A percentile compares a stretch with the other conserved stretches of the same genome.
phyloP scores from a whole-genome alignment of 2,329 filamentous ascomycete genomes.

The Fusarium incarnatum region DNA sequence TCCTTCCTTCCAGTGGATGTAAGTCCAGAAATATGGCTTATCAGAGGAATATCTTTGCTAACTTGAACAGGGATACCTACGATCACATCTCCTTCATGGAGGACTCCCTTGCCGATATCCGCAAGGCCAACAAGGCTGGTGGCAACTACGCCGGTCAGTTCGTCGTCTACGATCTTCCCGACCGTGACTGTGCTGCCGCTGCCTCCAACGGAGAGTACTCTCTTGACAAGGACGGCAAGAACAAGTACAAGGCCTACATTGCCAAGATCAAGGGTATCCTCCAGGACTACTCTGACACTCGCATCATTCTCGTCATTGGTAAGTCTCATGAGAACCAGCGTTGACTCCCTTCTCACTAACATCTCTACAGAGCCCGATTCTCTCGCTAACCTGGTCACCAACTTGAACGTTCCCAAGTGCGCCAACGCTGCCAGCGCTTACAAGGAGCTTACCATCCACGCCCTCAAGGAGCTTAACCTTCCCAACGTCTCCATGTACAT shows the following conservation, averaged over 20 bases:
- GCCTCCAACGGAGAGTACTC: conserved; percentile 68
- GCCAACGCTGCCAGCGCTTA: conserved; percentile 61
- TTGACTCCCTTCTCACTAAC: background rate
- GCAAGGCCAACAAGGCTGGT: conserved; percentile 52
- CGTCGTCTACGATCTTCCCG: conserved; percentile 69
- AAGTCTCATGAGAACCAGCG: too few relatives aligned
- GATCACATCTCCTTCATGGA: conserved; percentile 61
- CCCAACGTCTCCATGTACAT: conserved; percentile 69
- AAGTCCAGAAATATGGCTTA: conserved; percentile 36
- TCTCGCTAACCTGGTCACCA: conserved; percentile 69
- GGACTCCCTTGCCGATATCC: conserved; percentile 59
- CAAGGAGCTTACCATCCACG: conserved; percentile 62
- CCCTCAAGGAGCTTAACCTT: conserved; percentile 63
- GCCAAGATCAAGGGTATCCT: conserved; percentile 59
- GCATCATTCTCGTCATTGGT: conserved; percentile 59
- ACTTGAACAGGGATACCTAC: conserved; percentile 58
- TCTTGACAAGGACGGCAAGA: conserved; percentile 62
- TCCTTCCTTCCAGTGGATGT: conserved; percentile 66
- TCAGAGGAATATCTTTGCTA: background rate
- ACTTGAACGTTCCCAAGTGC: conserved; percentile 64
- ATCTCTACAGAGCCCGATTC: conserved; percentile 63
- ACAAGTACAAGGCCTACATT: conserved; percentile 68
- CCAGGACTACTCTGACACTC: conserved; percentile 57
- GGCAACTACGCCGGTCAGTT: conserved; percentile 60
- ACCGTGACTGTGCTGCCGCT: conserved; percentile 68